Evolutionary conservation across 345 rosid genomes (phyloP), one percentile per base, ranked within the genome.

Genomic region (Citrus unshiu): DNA sequence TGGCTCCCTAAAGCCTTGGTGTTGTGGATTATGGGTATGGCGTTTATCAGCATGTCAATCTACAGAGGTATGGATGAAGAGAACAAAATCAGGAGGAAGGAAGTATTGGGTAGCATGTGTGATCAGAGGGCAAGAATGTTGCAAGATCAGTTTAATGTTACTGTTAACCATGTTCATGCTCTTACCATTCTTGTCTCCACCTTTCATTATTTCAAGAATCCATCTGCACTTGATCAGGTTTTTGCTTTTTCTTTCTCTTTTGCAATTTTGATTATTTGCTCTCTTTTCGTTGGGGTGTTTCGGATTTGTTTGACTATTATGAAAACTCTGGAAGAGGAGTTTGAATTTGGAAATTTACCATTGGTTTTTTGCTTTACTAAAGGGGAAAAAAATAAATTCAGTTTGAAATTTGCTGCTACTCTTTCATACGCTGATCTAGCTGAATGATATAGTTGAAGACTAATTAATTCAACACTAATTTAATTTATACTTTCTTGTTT

Each of bases 171-270:
- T 89, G 98, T 96, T 62, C 99, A 96, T 75, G 99, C 98, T 75
- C 91, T 96, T 76, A 97, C 99, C 75, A 89, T 96, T 82, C 97
- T 96, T 70, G 97, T 96, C 85, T 96, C 99, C 68, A 93, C 99
- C 77, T 96, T 96, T 70, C 97, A 92, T 82, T 96, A 91, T 87
- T 90, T 85, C 89, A 93, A 90, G 88, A 91, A 86, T 78, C 98
- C 99, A 58, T 93, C 99, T 79, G 97, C 99, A 22, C 94, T 96
- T 61, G 98, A 96, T 89, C 98, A 96, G 99, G 99, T 96, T 84
- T 79, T 77, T 82, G 70, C 37, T 27, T 39, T 27, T 69, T 62
- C 66, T 24, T 71, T 22, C 54, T 65, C 66, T 61, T 61, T 65
- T 29, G 68, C n/a, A 69, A 21, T 49, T 65, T 40, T 14, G 35